Conservation (phyloP, 169 alveolate genomes). For the Eimeria sp. region DNA sequence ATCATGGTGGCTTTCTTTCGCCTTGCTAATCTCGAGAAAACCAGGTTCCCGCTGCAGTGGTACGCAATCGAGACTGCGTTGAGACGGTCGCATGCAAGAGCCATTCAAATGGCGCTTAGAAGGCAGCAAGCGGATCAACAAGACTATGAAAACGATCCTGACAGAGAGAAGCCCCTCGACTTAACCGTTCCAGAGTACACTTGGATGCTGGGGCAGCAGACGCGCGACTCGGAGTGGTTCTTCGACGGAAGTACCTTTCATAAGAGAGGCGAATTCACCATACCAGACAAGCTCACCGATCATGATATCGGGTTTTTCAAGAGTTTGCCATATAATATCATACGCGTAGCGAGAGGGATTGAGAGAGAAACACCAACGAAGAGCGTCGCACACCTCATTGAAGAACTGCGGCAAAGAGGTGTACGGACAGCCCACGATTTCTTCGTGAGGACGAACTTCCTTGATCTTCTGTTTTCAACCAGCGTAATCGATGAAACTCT, state of each 20-base stretch:
- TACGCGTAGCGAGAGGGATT: constrained; percentile 54
- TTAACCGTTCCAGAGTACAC: constrained; percentile 2
- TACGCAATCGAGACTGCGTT: constrained; percentile 16
- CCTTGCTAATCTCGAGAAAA: not conserved
- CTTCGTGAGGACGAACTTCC: constrained; percentile 48
- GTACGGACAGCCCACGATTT: constrained; percentile 20
- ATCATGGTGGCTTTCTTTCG: constrained; percentile 59
- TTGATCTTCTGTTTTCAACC: constrained; percentile 49
- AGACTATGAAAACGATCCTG: constrained; percentile 31
- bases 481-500: constrained; percentile 49
- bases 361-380: not conserved
- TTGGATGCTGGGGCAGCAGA: constrained; percentile 35
- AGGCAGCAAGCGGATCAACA: constrained; percentile 48
- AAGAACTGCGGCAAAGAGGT: constrained; percentile 55
- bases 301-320: constrained; percentile 37
- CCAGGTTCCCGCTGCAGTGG: constrained; percentile 42
- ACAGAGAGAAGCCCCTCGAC: not conserved
- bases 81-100: constrained; percentile 23
- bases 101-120: not conserved
- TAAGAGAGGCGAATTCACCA: not conserved
- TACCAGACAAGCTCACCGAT: constrained; percentile 35
- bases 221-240: constrained; percentile 44
- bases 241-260: constrained; percentile 74
- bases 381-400: constrained; percentile 22
- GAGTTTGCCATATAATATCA: constrained; percentile 58